Evolutionary conservation across 352 stramenopile species (phyloP), one percentile per base, ranked within the genome.

Genomic region (Globisporangium middletonii): DNA sequence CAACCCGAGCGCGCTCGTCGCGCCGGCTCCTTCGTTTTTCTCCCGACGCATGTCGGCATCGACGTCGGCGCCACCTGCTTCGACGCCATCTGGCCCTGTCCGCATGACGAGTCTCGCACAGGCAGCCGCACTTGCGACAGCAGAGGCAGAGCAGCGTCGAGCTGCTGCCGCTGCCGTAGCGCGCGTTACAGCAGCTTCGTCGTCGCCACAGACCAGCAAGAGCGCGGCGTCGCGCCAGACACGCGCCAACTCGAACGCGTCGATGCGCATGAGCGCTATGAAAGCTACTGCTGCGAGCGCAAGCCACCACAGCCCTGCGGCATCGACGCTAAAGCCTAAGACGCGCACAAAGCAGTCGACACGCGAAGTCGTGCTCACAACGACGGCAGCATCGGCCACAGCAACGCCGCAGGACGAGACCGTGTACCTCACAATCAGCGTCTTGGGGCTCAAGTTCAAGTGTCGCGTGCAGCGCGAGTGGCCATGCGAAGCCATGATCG

Each of bases 401-500:
- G 27, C 12, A 3, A 19, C 33, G 3, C 19, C 3, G 1, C 68
- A 49, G 41, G 53, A 52, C 37, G 57, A 75, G 33, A 59, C 68
- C 27, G 68, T 93, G 58, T 65, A 71, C n/a, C 66, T 93, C 16
- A 55, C 30, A 13, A 63, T 75, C 35, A 59, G 69, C 35, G 52
- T 89, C 26, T 73, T 87, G 12, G 83, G 81, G 42, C 66, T 72
- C 27, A 67, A 75, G 50, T 77, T 93, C 46, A 68, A 58, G 42
- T 88, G 76, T 50, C 64, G 74, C 28, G 77, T 89, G 52, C 71
- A 77, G 48, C 72, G 67, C 16, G 64, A 80, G 13, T 89, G 76
- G 72, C 79, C 81, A 23, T 90, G 81, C 50, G 81, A 91, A 50
- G 74, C 73, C 30, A 71, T 93, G 23, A 58, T 93, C n/a, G 68